A percentile compares a stretch with the other conserved stretches of the same genome.
These are phyloP conservation scores for Astragalus glycyphyllos DNA, from an alignment of 306 rosid species.

Conservation along the genomic window DNA sequence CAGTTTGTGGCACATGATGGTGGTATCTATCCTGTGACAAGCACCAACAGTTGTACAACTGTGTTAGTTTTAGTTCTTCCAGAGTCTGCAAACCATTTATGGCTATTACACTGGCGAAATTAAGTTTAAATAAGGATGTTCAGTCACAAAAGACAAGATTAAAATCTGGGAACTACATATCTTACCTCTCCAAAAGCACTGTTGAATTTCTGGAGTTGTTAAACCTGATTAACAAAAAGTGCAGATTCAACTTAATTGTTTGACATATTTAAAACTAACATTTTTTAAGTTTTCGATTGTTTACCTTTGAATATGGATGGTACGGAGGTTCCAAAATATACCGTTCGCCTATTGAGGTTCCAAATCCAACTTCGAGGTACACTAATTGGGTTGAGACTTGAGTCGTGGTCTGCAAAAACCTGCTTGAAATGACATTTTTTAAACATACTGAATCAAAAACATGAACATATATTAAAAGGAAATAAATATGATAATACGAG, in stretches of 20 bases:
- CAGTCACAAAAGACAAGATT: constrained; percentile 15
- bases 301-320: constrained; percentile 79
- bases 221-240: constrained; percentile 64
- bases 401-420: constrained; percentile 71
- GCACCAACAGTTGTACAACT: too few relatives aligned
- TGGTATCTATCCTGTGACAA: too few relatives aligned
- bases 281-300: constrained; percentile 16
- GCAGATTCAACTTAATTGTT: constrained; percentile 35
- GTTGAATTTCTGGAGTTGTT: constrained; percentile 81
- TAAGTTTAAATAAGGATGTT: constrained; percentile 18
- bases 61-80: background rate
- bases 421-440: constrained; percentile 37
- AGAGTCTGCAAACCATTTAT: background rate
- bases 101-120: background rate
- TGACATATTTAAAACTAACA: background rate
- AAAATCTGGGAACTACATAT: constrained; percentile 35
- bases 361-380: constrained; percentile 75
- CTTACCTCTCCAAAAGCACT: constrained; percentile 92
- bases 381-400: constrained; percentile 63
- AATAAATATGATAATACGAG: constrained; percentile 20
- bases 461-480: constrained; percentile 24
- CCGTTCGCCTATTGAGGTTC: constrained; percentile 65
- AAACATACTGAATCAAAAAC: constrained; percentile 26
- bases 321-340: constrained; percentile 70
- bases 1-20: too few relatives aligned